These are phyloP conservation scores for Thermothelomyces thermophilus DNA, from an alignment of 2,329 filamentous ascomycete species.

Conservation along the genomic window DNA sequence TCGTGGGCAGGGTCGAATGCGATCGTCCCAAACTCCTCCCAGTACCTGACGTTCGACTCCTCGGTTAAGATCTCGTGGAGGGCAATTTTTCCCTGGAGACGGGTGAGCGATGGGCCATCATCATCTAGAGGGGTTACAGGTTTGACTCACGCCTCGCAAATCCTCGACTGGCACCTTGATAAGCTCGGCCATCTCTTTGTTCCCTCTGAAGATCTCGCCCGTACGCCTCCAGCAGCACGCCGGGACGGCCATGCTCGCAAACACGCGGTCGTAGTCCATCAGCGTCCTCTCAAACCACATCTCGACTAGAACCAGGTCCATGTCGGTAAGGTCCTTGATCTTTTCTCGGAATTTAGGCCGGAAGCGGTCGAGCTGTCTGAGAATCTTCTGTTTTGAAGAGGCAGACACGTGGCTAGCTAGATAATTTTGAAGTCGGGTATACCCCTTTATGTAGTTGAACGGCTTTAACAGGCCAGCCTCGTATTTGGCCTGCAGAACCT, in stretches of 20 bases:
- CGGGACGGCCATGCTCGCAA: constrained; percentile 97
- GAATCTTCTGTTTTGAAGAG: constrained; percentile 79
- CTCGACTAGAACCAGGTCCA: constrained; percentile 89
- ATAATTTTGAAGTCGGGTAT: constrained; percentile 80
- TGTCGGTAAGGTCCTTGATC: constrained; percentile 84
- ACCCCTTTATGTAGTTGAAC: constrained; percentile 98
- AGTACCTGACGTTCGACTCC: constrained; percentile 91
- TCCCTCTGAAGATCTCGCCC: constrained; percentile 93
- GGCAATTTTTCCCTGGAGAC: constrained; percentile 74
- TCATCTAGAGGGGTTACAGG: too few relatives aligned
- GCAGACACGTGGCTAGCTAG: constrained; percentile 84
- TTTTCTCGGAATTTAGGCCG: constrained; percentile 93
- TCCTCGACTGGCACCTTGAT: constrained; percentile 89
- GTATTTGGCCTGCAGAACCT: constrained; percentile 89
- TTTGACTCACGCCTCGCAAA: constrained; percentile 70
- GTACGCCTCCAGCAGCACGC: constrained; percentile 96
- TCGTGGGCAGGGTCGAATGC: constrained; percentile 93
- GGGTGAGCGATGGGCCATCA: constrained; percentile 1
- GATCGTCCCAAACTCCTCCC: constrained; percentile 98
- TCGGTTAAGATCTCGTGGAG: constrained; percentile 95
- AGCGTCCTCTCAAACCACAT: constrained; percentile 98
- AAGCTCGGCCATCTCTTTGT: constrained; percentile 97
- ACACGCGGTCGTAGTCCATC: constrained; percentile 97
- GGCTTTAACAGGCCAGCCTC: constrained; percentile 90
- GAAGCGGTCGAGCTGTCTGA: constrained; percentile 86